phyloP scores from a whole-genome alignment of 2,329 filamentous ascomycete genomes.

The Biscogniauxia marginata region DNA sequence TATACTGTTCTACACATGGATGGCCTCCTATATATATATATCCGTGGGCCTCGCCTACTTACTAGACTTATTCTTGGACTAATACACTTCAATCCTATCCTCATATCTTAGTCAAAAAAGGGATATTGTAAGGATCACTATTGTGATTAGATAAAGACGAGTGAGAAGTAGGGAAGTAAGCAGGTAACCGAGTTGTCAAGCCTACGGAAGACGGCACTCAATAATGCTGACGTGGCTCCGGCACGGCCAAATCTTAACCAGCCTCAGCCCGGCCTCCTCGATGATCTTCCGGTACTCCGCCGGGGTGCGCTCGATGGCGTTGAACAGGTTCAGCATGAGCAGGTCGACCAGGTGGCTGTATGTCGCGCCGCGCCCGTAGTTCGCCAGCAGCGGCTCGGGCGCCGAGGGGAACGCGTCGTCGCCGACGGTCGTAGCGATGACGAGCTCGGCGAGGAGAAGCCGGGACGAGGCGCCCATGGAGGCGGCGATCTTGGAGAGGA shows the following conservation, averaged over 20 bases:
- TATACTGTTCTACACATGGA: too few species aligned
- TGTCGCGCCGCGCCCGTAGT: neutral
- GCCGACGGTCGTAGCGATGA: neutral
- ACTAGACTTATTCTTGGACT: too few species aligned
- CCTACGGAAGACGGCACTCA: neutral
- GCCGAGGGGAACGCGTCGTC: neutral
- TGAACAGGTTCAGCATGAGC: neutral
- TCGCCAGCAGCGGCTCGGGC: neutral
- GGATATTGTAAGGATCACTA: too few species aligned
- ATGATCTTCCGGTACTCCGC: neutral
- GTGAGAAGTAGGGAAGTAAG: too few species aligned
- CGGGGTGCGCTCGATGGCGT: neutral
- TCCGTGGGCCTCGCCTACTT: too few species aligned
- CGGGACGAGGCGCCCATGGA: conserved; percentile 9
- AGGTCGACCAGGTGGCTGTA: neutral
- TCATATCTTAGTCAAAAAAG: too few species aligned
- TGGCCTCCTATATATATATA: too few species aligned
- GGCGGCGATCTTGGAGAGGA: conserved; percentile 12
- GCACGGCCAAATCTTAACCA: neutral
- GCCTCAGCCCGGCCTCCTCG: neutral
- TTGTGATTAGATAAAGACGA: too few species aligned
- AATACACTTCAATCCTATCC: too few species aligned
- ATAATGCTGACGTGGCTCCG: neutral
- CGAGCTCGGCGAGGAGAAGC: neutral
- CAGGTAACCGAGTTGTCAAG: too few species aligned